phyloP scores from a whole-genome alignment of 139 green algal species.

The Parachlorella kessleri region DNA sequence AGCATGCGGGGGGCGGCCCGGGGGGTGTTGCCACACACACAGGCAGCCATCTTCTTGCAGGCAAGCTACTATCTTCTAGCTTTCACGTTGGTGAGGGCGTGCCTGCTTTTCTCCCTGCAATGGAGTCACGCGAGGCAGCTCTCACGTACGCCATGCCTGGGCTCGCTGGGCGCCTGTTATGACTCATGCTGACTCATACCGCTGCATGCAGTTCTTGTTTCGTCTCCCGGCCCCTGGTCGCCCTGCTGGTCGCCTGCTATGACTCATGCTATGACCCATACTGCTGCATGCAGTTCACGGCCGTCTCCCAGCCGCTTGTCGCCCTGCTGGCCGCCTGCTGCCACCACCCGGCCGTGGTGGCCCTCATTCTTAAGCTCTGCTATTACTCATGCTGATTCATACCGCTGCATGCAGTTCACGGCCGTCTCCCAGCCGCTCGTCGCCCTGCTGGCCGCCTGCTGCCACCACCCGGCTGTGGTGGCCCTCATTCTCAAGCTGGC shows the following conservation, averaged over 20 bases:
- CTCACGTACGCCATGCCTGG: no score
- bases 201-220: no score
- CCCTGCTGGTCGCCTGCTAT: no score
- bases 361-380: constrained; percentile 80
- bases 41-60: constrained; percentile 50
- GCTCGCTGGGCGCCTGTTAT: no score
- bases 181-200: no score
- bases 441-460: constrained; percentile 43
- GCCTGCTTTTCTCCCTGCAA: no score
- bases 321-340: constrained; percentile 45
- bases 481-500: constrained; percentile 82
- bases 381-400: no score
- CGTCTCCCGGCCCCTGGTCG: no score
- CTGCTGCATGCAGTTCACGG: constrained; percentile 28
- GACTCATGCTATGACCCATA: no score
- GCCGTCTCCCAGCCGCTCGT: constrained; percentile 21
- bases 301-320: constrained; percentile 20
- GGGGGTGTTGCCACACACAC: constrained; percentile 48
- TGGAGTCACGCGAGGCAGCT: no score
- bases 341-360: constrained; percentile 47
- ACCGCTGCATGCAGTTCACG: constrained; percentile 30
- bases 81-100: no score
- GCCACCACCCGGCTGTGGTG: constrained; percentile 45
- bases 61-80: neutral
- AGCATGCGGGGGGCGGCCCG: constrained; percentile 62